Conservation (phyloP, 2,329 filamentous ascomycete genomes). For the Cadophora malorum region DNA sequence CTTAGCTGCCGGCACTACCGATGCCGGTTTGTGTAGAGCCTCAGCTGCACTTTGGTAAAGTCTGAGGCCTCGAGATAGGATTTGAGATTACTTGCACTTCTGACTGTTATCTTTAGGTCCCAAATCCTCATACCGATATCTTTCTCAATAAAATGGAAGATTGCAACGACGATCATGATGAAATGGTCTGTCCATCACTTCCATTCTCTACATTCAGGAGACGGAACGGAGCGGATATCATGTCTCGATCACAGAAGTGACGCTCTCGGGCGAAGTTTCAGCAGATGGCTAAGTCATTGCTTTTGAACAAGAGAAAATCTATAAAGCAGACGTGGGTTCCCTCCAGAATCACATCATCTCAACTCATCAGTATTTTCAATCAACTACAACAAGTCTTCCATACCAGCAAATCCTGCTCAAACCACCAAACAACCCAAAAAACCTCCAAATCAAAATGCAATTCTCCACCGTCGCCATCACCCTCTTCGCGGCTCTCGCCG, state of each 20-base stretch:
- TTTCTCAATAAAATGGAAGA: background rate
- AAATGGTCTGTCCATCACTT: background rate
- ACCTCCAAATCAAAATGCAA: conserved; percentile 18
- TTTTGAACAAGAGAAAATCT: background rate
- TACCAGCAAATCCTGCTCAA: too few species aligned
- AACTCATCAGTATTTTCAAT: background rate
- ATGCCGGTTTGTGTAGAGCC: background rate
- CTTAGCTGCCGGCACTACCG: background rate
- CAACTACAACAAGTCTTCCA: too few species aligned
- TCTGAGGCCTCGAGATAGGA: background rate
- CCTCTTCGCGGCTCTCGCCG: conserved; percentile 18
- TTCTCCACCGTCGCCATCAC: conserved; percentile 19
- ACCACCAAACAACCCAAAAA: background rate
- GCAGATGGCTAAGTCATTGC: background rate
- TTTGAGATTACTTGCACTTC: background rate
- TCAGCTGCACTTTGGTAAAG: background rate
- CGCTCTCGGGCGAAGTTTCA: background rate
- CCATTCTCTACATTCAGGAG: background rate
- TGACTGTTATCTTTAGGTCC: background rate
- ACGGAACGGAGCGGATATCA: background rate
- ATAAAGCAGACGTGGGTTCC: conserved; percentile 5
- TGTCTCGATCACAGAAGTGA: background rate
- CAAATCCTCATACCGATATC: too few species aligned
- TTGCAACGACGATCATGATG: background rate
- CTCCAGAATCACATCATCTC: conserved; percentile 3